phyloP scores from a whole-genome alignment of 1,284 basidiomycete species.

The Sporisorium iseilematis-ciliati region DNA sequence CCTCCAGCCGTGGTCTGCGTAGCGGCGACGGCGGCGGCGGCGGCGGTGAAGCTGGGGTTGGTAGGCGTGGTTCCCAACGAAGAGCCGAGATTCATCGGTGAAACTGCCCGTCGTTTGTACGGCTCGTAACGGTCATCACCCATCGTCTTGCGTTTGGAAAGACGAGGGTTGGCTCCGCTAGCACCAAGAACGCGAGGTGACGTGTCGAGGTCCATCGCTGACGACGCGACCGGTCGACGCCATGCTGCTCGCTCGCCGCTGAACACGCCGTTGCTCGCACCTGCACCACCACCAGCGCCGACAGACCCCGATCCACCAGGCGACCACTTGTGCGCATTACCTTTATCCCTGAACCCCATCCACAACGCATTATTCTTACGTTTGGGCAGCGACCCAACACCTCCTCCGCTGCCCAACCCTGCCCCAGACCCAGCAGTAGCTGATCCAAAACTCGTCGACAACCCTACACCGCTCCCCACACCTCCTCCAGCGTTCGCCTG shows the following conservation, averaged over 20 bases:
- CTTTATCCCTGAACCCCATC: slow-evolving; percentile 51
- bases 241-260: slow-evolving; percentile 27
- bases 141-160: slow-evolving; percentile 49
- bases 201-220: slow-evolving; percentile 41
- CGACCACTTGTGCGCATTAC: slow-evolving; percentile 45
- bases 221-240: slow-evolving; percentile 20
- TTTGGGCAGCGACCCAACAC: slow-evolving; percentile 32
- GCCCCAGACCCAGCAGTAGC: not conserved
- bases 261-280: slow-evolving; percentile 11
- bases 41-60: slow-evolving; percentile 13
- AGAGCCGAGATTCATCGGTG: slow-evolving; percentile 47
- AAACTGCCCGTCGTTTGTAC: slow-evolving; percentile 56
- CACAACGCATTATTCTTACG: slow-evolving; percentile 46
- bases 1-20: slow-evolving; percentile 2
- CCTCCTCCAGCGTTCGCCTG: not conserved
- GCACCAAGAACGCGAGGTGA: slow-evolving; percentile 30
- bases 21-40: slow-evolving; percentile 9
- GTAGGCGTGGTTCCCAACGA: slow-evolving; percentile 23
- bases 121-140: slow-evolving; percentile 54
- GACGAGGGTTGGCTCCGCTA: slow-evolving; percentile 14
- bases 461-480: not conserved
- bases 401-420: not conserved
- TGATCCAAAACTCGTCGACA: slow-evolving; percentile 20
- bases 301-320: slow-evolving; percentile 15
- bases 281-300: not conserved